A percentile compares a stretch with the other conserved stretches of the same genome.
Conservation (phyloP, 2,329 filamentous ascomycete genomes). For the Colletotrichum zoysiae region DNA sequence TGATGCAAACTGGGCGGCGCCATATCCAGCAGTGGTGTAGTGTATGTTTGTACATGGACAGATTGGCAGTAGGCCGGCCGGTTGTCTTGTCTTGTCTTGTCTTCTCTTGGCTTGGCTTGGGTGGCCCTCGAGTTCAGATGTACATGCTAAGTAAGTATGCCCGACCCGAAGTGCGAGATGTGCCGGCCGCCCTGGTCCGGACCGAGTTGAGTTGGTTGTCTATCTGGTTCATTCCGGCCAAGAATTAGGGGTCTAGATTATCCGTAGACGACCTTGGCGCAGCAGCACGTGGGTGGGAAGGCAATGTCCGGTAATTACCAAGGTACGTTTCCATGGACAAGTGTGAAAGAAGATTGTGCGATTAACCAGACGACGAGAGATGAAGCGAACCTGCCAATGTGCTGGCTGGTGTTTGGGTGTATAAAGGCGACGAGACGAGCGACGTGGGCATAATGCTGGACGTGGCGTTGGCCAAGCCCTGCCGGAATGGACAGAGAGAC, state of each 20-base stretch:
- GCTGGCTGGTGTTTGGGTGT: conserved; percentile 3
- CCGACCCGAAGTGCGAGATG: conserved; percentile 1
- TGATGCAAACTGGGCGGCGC: conserved; percentile 3
- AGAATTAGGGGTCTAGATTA: conserved; percentile 22
- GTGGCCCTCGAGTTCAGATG: conserved; percentile 23
- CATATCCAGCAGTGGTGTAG: conserved; percentile 4
- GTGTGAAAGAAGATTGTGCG: not conserved
- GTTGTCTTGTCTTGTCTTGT: no score
- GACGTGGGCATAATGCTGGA: not conserved
- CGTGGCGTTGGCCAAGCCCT: conserved; percentile 12
- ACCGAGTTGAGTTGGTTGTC: not conserved
- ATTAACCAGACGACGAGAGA: not conserved
- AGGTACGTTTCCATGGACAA: not conserved
- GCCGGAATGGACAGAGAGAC: not conserved
- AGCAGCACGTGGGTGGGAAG: conserved; percentile 18
- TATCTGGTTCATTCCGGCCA: not conserved
- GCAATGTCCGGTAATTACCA: not conserved
- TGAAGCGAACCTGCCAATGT: not conserved
- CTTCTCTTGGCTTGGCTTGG: not conserved
- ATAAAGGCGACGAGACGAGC: not conserved
- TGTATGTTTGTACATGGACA: no score
- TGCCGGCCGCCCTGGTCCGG: not conserved
- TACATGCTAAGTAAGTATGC: not conserved
- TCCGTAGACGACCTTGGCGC: conserved; percentile 11
- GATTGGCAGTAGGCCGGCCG: no score